Conservation (phyloP, 2,329 filamentous ascomycete genomes). For the Paraphoma sp. region DNA sequence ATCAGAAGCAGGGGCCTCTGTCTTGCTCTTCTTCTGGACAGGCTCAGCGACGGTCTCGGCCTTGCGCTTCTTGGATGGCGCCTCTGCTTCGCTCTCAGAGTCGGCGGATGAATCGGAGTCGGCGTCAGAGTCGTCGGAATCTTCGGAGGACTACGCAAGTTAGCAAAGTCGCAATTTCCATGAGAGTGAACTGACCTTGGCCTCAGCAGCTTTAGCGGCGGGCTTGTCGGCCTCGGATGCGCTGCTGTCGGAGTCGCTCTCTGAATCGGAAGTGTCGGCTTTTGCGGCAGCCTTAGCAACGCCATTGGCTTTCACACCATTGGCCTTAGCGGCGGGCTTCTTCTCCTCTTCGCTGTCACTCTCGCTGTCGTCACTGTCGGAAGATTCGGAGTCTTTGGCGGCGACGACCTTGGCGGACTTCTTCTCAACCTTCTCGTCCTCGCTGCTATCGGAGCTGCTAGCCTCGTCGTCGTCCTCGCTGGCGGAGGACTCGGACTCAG, state of each 20-base stretch:
- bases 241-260: slow-evolving; percentile 40
- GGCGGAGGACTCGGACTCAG: slow-evolving; percentile 47
- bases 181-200: slow-evolving; percentile 28
- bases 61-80: slow-evolving; percentile 71
- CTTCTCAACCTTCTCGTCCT: slow-evolving; percentile 43
- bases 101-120: slow-evolving; percentile 43
- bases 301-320: slow-evolving; percentile 42
- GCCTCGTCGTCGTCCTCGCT: slow-evolving; percentile 40
- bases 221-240: slow-evolving; percentile 38
- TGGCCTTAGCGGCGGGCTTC: slow-evolving; percentile 37
- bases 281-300: slow-evolving; percentile 41
- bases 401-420: slow-evolving; percentile 38
- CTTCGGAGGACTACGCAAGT: slow-evolving; percentile 37
- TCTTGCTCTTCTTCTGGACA: slow-evolving; percentile 72
- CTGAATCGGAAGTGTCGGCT: slow-evolving; percentile 47
- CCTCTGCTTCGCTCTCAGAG: slow-evolving; percentile 43
- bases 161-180: slow-evolving; percentile 11
- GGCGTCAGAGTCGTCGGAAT: slow-evolving; percentile 43
- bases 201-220: slow-evolving; percentile 36
- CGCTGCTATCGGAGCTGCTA: slow-evolving; percentile 36
- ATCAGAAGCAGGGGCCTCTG: slow-evolving; percentile 56
- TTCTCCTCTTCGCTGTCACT: slow-evolving; percentile 40
- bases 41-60: slow-evolving; percentile 61
- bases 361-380: slow-evolving; percentile 30
- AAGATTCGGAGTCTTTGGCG: slow-evolving; percentile 46